Conservation (phyloP, 2,329 filamentous ascomycete species). For the Fonsecaea pedrosoi region DNA sequence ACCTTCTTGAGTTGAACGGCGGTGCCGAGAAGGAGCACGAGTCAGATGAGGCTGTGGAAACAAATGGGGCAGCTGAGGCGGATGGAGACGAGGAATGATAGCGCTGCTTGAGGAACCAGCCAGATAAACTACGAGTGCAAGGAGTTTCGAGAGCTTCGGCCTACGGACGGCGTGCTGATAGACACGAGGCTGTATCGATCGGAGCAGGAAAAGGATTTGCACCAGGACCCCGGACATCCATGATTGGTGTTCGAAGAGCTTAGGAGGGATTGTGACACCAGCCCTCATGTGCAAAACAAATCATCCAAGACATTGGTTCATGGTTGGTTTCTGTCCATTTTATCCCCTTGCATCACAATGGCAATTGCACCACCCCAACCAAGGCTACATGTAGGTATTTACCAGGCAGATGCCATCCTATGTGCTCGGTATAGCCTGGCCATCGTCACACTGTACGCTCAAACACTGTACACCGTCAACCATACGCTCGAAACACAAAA, state of each 20-base stretch:
- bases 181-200: not conserved
- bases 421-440: not conserved
- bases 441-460: not conserved
- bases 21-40: slow-evolving; percentile 28
- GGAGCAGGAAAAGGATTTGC: not conserved
- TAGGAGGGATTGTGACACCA: not conserved
- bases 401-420: not conserved
- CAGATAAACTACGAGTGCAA: not conserved
- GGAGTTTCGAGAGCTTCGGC: not conserved
- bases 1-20: slow-evolving; percentile 51
- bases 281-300: not conserved
- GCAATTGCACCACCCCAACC: not conserved
- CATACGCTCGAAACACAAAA: not conserved
- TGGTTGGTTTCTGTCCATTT: not conserved
- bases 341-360: not conserved
- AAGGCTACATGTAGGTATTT: too few relatives aligned
- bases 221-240: not conserved
- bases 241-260: not conserved
- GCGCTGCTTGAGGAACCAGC: slow-evolving; percentile 6
- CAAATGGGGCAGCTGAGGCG: slow-evolving; percentile 44
- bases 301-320: not conserved
- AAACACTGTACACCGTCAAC: not conserved
- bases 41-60: slow-evolving; percentile 39
- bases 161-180: not conserved
- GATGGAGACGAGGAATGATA: slow-evolving; percentile 33